A percentile compares a stretch with the other conserved stretches of the same genome.
phyloP scores from a whole-genome alignment of 805 yeast genomes.

The Allodekkera sacchari region DNA sequence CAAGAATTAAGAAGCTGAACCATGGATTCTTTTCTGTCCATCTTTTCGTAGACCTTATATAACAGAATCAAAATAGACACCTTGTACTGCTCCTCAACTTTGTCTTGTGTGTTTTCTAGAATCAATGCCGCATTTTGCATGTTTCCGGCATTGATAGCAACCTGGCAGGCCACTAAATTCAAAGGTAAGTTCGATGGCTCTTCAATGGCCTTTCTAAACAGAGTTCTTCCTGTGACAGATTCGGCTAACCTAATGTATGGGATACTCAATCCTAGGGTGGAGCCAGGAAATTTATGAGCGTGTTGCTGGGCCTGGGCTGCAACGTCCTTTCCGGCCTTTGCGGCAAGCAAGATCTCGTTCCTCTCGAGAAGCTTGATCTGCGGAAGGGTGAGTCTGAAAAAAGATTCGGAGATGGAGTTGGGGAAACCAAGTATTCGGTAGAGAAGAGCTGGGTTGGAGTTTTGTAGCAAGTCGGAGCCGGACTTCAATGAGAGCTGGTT shows the following conservation, averaged over 20 bases:
- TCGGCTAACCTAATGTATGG: too few relatives aligned
- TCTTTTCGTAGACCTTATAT: conserved; percentile 39
- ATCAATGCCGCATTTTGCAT: conserved; percentile 26
- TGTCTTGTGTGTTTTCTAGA: conserved; percentile 30
- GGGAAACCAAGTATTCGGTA: conserved; percentile 26
- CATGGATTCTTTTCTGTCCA: conserved; percentile 30
- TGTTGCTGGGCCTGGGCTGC: conserved; percentile 12
- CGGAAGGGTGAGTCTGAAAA: conserved; percentile 27
- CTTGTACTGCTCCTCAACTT: conserved; percentile 5
- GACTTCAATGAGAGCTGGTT: conserved; percentile 30
- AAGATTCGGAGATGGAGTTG: conserved; percentile 16
- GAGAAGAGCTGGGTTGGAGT: conserved; percentile 17
- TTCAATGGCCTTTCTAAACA: conserved; percentile 16
- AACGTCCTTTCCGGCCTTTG: conserved; percentile 27
- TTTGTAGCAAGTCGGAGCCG: conserved; percentile 1
- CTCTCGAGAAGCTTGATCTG: conserved; percentile 34
- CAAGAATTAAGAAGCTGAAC: conserved; percentile 24
- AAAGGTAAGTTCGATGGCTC: conserved; percentile 24
- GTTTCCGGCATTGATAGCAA: conserved; percentile 23
- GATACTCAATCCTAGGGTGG: conserved; percentile 15
- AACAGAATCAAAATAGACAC: conserved; percentile 40
- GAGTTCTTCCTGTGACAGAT: too few relatives aligned
- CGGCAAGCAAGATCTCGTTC: conserved; percentile 37
- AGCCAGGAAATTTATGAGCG: conserved; percentile 14
- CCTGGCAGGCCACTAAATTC: conserved; percentile 27